Conservation (phyloP, 768 basidiomycete genomes). For the Kwoniella bestiolae region DNA sequence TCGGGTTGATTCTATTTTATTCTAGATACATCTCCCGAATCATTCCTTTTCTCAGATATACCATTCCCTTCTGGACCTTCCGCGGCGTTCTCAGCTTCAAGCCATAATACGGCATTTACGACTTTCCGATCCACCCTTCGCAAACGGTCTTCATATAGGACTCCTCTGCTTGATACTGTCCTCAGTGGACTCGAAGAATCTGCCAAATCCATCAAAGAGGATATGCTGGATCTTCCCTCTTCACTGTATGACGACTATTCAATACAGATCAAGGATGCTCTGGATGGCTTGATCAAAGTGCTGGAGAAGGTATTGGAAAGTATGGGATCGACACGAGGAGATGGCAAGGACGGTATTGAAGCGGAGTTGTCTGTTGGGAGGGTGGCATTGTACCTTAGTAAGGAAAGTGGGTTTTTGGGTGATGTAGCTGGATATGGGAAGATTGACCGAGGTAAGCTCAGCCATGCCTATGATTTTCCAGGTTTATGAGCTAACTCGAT, state of each 20-base stretch:
- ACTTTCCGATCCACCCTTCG: constrained; percentile 31
- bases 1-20: neutral
- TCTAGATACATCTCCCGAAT: constrained; percentile 27
- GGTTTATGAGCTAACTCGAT: too few relatives aligned
- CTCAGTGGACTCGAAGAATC: constrained; percentile 27
- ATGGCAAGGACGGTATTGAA: constrained; percentile 24
- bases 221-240: constrained; percentile 31
- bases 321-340: constrained; percentile 13
- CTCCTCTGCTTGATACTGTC: constrained; percentile 39
- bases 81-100: constrained; percentile 20
- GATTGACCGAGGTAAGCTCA: constrained; percentile 30
- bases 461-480: too few relatives aligned
- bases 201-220: constrained; percentile 33
- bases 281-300: constrained; percentile 19
- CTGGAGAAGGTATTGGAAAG: constrained; percentile 26
- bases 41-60: constrained; percentile 39
- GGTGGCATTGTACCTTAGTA: constrained; percentile 37
- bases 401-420: constrained; percentile 27
- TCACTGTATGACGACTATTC: constrained; percentile 25
- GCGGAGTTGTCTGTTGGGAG: constrained; percentile 44
- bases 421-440: constrained; percentile 23
- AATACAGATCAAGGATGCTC: constrained; percentile 1
- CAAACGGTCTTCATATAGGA: constrained; percentile 31
- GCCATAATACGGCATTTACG: constrained; percentile 28
- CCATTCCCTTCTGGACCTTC: constrained; percentile 41